Conservation (phyloP, 352 stramenopile species). For the Lagenidium giganteum region DNA sequence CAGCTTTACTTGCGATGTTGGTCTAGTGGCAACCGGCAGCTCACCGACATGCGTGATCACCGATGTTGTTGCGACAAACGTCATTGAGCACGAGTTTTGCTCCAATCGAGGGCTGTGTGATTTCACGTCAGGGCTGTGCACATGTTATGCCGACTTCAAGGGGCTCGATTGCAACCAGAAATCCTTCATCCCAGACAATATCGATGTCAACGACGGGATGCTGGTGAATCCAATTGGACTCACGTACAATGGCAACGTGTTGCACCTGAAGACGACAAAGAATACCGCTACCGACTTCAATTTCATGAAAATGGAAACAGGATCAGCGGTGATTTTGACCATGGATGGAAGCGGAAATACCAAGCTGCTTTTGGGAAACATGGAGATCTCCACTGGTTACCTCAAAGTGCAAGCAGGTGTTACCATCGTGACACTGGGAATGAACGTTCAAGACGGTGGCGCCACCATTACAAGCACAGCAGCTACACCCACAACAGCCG, state of each 20-base stretch:
- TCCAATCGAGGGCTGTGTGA: conserved; percentile 77
- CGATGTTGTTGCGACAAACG: conserved; percentile 41
- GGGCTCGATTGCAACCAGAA: conserved; percentile 64
- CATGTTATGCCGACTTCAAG: conserved; percentile 76
- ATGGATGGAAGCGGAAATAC: conserved; percentile 55
- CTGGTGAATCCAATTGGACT: conserved; percentile 53
- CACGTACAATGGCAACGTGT: conserved; percentile 46
- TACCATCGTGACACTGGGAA: conserved; percentile 25
- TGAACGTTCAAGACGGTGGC: conserved; percentile 29
- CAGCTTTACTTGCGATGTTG: conserved; percentile 77
- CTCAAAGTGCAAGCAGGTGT: conserved; percentile 35
- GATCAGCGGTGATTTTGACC: conserved; percentile 32
- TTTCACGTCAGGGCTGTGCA: conserved; percentile 56
- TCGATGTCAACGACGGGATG: conserved; percentile 67
- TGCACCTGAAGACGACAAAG: conserved; percentile 64
- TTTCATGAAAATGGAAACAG: conserved; percentile 52
- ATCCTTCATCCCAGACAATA: conserved; percentile 57
- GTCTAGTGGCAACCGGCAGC: conserved; percentile 32
- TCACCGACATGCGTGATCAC: conserved; percentile 59
- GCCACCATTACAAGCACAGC: conserved; percentile 26
- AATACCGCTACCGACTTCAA: conserved; percentile 50
- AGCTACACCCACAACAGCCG: conserved; percentile 11
- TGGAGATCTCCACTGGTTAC: conserved; percentile 47
- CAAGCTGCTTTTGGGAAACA: conserved; percentile 35
- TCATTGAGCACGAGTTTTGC: conserved; percentile 76